Base-by-base conservation (phyloP, 2,329 filamentous ascomycete species). In the Penicillium freii region DNA sequence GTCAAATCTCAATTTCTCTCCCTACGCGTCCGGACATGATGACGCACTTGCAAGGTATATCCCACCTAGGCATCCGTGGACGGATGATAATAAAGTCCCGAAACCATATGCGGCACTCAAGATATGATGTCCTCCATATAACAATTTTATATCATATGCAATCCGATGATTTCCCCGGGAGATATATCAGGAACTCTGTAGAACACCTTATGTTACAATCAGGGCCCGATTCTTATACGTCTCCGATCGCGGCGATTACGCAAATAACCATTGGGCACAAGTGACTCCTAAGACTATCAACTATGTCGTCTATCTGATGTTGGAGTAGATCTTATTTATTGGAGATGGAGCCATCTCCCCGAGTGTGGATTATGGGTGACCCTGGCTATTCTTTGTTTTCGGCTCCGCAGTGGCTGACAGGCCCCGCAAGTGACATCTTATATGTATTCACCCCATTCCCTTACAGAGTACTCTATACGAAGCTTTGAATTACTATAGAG, bases 351-450 rank as follows among this genome's bases (percentile, higher is more conserved):
- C 48, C 46, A 10, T 49, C 34, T 49, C 29, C 34, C 42, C 51
- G 42, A 34, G 19, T 13, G 54, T 56, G 54, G 54, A 45, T 56
- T 56, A 53, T 52, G 25, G 33, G 15, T 53, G 48, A 46, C 47
- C 54, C 54, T 56, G 48, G 33, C 49, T 45, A 29, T 52, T 45
- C 48, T 51, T 51, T 34, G n/a, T 53, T 44, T 42, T 46, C 21
- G 54, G 54, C 54, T 56, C 54, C 54, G 54, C 54, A 52, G 49
- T 53, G 54, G 54, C 49, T 56, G 54, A 53, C 48, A 47, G 31
- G 48, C 54, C 54, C 48, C 54, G 49, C 48, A 53, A 27, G 34
- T 53, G 27, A 51, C 54, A 51, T 56, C 48, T 52, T 19, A 46
- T 52, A 34, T 52, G 38, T 23, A 29, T 23, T 39, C 23, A 45